Evolutionary conservation across 2,329 filamentous ascomycete genomes (phyloP), one percentile per base, ranked within the genome.

Genomic region (Falciphora oryzae): DNA sequence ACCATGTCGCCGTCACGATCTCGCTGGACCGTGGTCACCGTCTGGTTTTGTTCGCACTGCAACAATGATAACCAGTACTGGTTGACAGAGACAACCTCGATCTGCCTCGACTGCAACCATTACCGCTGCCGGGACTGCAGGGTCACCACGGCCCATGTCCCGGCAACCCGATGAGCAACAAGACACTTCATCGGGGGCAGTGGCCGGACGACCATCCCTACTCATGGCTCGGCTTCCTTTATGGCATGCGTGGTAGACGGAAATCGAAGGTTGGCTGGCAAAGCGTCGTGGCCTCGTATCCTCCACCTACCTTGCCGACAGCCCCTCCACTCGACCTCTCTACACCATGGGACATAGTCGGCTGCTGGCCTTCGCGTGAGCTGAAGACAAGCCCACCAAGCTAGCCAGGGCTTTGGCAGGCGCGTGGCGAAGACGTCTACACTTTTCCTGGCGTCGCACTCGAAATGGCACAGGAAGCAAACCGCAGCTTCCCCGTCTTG

Each of bases 31-130:
- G 8, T 18, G 10, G 22, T n/a, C 29, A 18, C n/a, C 5, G 32
- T 63, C 16, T 63, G 61, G 61, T 38, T n/a, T 22, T 63, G 61
- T 25, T 22, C 29, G 8, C 22, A 63, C 18, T 63, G 61, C 11
- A 44, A 35, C 53, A 60, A 31, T 18, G 18, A n/a, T 11, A 7
- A 27, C 16, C 61, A 63, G 56, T 63, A 63, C 53, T 63, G 61
- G 61, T 10, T 63, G 18, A 35, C 11, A 11, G 56, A 22, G 22
- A 53, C 44, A 27, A 63, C 61, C 11, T 16, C 53, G 31, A 14
- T 22, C 6, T 63, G 61, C 53, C 53, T 32, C 18, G 53, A 63
- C 28, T 63, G 61, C 31, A 28, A 50, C 25, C 61, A 63, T 27
- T 28, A 63, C 22, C 53, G 61, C 10, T 63, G 61, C 44, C 13